phyloP scores from a whole-genome alignment of 2,329 filamentous ascomycete species.

The Hirsutella minnesotensis region DNA sequence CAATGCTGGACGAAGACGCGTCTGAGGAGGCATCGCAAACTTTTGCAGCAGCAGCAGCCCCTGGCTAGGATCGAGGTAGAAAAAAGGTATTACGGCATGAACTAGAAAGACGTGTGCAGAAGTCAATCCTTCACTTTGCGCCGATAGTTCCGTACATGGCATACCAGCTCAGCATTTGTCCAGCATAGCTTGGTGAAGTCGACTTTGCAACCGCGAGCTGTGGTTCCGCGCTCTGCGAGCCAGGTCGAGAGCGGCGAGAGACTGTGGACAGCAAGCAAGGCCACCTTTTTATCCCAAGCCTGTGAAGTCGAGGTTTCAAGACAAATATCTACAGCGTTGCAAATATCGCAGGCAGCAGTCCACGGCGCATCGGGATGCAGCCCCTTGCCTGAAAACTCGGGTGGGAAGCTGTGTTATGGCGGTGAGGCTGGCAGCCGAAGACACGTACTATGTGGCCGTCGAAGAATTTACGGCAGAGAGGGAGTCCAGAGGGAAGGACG shows the following conservation, averaged over 20 bases:
- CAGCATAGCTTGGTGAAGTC: conserved; percentile 4
- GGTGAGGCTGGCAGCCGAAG: too few species aligned
- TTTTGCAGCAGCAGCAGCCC: conserved; percentile 21
- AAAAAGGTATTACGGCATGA: conserved; percentile 4
- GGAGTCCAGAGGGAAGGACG: too few species aligned
- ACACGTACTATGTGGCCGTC: too few species aligned
- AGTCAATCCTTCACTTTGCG: conserved; percentile 9
- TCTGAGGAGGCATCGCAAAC: conserved; percentile 20
- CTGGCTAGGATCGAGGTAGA: conserved; percentile 32
- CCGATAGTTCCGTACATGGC: conserved; percentile 11
- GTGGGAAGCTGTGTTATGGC: too few species aligned
- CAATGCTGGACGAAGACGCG: conserved; percentile 22
- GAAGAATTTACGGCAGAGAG: too few species aligned
- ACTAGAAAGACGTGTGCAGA: conserved; percentile 4
- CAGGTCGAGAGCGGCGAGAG: not conserved
- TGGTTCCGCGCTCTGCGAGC: conserved; percentile 6
- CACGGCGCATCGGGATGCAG: too few species aligned
- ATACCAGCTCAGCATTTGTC: conserved; percentile 10
- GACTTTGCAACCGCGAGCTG: conserved; percentile 7
- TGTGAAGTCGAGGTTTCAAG: too few species aligned
- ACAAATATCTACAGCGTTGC: too few species aligned
- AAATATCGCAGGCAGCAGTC: too few species aligned
- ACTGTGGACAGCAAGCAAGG: too few species aligned
- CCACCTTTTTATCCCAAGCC: too few species aligned
- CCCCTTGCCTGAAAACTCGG: too few species aligned